Base-by-base conservation (phyloP, 768 basidiomycete species). In the Lactifluus subvellereus region DNA sequence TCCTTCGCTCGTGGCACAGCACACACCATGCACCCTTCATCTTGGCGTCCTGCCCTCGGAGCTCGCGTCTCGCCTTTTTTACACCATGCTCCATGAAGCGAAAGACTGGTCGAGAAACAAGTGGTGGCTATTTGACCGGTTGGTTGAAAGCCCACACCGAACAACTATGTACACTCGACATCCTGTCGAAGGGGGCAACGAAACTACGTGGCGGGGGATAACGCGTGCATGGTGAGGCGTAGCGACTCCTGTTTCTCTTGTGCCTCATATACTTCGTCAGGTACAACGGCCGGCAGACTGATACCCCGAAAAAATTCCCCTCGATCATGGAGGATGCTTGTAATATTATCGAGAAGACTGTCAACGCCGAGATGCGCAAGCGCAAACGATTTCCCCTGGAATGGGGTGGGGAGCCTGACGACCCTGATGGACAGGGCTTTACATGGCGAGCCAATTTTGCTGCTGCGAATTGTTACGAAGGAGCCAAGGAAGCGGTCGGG, bases 121-220 rank as follows among this genome's bases (percentile, higher is more conserved):
- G 68, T 93, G 91, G 91, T 92, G 86, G 86, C 78, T 93, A 20
- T 87, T 89, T 72, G 89, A 93, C 69, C 79, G 85, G 22, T 64
- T 92, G 14, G 91, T 92, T 2, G 89, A 92, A 73, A 90, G 88
- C 67, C 89, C 91, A 4, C 91, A 93, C 74, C 78, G 83, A n/a
- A 89, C 91, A 1, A 82, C 87, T 1, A 91, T 92, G 73, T 93
- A 82, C 74, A 83, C 82, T 5, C 75, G 89, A 54, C 78, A 77
- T 27, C 51, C 59, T 27, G 49, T 57, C 10, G 43, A 66, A 14
- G 47, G 60, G 2, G 76, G 77, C 32, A 72, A 75, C 16, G 74
- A 83, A 54, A 76, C 80, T 43, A 74, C 76, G 9, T 87, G 87
- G 87, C 82, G 85, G 59, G 82, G 89, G 67, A 84, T 87, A 16